These are phyloP conservation scores for Coniella lustricola DNA, from an alignment of 2,329 filamentous ascomycete genomes.

Conservation along the genomic window DNA sequence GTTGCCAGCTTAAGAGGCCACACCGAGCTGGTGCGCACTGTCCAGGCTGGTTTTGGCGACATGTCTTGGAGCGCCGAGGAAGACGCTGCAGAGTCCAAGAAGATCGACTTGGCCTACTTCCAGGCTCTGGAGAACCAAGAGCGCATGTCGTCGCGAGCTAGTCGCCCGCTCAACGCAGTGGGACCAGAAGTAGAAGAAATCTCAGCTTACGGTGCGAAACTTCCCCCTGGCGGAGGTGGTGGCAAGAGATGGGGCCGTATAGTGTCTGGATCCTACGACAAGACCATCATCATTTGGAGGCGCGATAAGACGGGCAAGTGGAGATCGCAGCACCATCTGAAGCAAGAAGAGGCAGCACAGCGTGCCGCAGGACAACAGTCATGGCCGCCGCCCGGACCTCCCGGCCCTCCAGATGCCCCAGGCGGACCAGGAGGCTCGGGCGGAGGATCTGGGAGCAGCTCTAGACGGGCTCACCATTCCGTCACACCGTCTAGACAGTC, in stretches of 20 bases:
- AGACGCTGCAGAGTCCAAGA: constrained; percentile 64
- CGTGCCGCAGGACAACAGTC: constrained; percentile 32
- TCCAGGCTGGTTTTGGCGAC: constrained; percentile 92
- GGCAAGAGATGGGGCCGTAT: constrained; percentile 80
- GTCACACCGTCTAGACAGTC: neutral
- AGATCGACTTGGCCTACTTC: constrained; percentile 68
- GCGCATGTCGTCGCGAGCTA: constrained; percentile 31
- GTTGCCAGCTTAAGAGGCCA: constrained; percentile 83
- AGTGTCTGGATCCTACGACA: constrained; percentile 93
- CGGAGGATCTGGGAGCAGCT: neutral
- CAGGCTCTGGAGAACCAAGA: constrained; percentile 46
- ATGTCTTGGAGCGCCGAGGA: constrained; percentile 72
- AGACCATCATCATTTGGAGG: constrained; percentile 92
- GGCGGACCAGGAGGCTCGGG: neutral
- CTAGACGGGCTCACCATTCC: constrained; percentile 2
- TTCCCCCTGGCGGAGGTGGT: constrained; percentile 86
- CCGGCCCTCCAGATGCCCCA: constrained; percentile 1
- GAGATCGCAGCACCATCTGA: constrained; percentile 67
- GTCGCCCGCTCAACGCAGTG: constrained; percentile 56
- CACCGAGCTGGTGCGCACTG: constrained; percentile 77
- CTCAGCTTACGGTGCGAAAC: constrained; percentile 71
- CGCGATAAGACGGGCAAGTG: constrained; percentile 79
- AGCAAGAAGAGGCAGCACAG: constrained; percentile 63
- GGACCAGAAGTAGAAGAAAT: constrained; percentile 70
- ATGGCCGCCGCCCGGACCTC: constrained; percentile 11